Percentiles rank a stretch among this genome's conserved stretches.
These are phyloP conservation scores for Ustanciosporium gigantosporum DNA, from an alignment of 1,284 basidiomycete species.

Conservation along the genomic window DNA sequence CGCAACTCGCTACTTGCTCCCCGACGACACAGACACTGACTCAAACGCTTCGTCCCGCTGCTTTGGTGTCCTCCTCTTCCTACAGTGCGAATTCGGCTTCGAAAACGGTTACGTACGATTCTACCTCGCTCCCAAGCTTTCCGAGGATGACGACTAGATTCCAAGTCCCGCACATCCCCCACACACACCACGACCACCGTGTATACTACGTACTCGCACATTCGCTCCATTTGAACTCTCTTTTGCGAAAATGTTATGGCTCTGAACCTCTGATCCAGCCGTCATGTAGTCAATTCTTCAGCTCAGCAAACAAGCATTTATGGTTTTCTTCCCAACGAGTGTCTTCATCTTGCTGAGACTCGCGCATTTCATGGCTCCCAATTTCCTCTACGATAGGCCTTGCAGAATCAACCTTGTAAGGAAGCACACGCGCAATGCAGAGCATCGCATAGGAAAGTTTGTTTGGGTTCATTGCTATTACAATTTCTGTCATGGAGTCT, in stretches of 20 bases:
- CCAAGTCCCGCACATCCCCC: not conserved
- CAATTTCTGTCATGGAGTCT: too few species aligned
- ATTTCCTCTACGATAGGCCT: not conserved
- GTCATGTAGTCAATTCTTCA: too few species aligned
- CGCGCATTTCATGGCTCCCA: not conserved
- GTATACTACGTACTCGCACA: too few species aligned
- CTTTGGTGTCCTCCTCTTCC: conserved; percentile 21
- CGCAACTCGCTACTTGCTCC: too few species aligned
- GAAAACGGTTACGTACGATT: conserved; percentile 69
- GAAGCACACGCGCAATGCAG: not conserved
- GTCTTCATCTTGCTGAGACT: too few species aligned
- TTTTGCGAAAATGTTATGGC: too few species aligned
- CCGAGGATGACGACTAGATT: conserved; percentile 50
- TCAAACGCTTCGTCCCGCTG: not conserved
- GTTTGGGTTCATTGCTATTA: too few species aligned
- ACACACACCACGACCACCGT: not conserved
- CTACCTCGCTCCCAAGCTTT: conserved; percentile 60
- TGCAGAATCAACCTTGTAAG: not conserved
- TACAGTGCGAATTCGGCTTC: conserved; percentile 81
- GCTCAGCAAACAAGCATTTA: too few species aligned
- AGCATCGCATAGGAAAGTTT: not conserved
- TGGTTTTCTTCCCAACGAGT: too few species aligned
- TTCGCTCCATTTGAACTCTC: too few species aligned
- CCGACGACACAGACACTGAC: not conserved
- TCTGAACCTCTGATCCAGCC: too few species aligned